These are phyloP conservation scores for Erysimum cheiri DNA, from an alignment of 441 rosid genomes.

Conservation along the genomic window DNA sequence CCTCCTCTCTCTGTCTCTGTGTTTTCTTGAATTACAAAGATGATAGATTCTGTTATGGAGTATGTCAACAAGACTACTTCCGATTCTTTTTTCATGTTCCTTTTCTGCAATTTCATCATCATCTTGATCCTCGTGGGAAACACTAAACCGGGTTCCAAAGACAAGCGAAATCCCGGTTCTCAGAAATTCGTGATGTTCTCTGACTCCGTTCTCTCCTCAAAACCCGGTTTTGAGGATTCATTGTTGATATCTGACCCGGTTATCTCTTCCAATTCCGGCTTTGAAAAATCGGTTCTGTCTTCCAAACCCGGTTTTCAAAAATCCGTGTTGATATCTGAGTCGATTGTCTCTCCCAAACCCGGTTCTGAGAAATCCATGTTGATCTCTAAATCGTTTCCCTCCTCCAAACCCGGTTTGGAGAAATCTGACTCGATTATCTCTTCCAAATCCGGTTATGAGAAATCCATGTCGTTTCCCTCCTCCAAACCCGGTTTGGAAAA, in stretches of 20 bases:
- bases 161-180: constrained; percentile 16
- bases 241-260: not conserved
- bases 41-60: constrained; percentile 55
- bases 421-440: not conserved
- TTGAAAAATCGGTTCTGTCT: not conserved
- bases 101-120: constrained; percentile 68
- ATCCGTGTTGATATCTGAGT: not conserved
- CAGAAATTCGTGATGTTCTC: not conserved
- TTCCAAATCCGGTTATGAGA: not conserved
- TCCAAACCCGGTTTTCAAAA: not conserved
- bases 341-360: not conserved
- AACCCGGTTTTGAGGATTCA: constrained; percentile 16
- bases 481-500: constrained; percentile 23
- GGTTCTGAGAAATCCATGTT: constrained; percentile 11
- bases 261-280: not conserved
- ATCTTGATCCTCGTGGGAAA: constrained; percentile 53
- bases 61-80: constrained; percentile 58
- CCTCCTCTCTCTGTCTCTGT: not conserved
- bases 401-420: not conserved
- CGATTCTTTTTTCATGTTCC: constrained; percentile 57
- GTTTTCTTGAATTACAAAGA: constrained; percentile 9
- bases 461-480: not conserved
- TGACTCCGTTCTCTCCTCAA: constrained; percentile 33
- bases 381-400: not conserved
- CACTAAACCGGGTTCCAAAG: constrained; percentile 44